Evolutionary conservation across 1,284 basidiomycete genomes (phyloP).

Genomic region (Lentinula novae-zelandiae): DNA sequence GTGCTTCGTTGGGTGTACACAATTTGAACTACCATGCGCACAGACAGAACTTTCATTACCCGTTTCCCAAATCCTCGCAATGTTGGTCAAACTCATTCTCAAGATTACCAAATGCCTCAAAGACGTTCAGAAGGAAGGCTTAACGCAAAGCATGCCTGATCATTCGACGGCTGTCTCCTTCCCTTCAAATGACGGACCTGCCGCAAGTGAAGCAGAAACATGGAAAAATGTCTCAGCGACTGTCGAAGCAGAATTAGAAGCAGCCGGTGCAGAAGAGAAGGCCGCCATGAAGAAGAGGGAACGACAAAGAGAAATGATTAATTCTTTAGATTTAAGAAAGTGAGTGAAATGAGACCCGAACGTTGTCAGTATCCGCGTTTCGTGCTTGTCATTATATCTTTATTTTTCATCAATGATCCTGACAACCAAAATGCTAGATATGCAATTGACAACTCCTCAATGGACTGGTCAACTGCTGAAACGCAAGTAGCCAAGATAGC

Average conservation of each 20-base stretch:
- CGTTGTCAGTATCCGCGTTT: slow-evolving; percentile 9
- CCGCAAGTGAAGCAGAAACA: slow-evolving; percentile 18
- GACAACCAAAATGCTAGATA: slow-evolving; percentile 46
- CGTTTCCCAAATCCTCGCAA: slow-evolving; percentile 83
- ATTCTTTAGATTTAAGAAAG: slow-evolving; percentile 82
- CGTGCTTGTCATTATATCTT: slow-evolving; percentile 2
- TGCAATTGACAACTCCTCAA: slow-evolving; percentile 67
- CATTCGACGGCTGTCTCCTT: slow-evolving; percentile 6
- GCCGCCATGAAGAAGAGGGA: slow-evolving; percentile 49
- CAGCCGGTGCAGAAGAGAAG: slow-evolving; percentile 56
- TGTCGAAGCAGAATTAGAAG: slow-evolving; percentile 65
- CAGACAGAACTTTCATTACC: slow-evolving; percentile 80
- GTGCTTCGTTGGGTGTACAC: not conserved
- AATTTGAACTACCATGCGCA: not conserved
- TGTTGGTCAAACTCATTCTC: slow-evolving; percentile 90
- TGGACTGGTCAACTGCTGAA: slow-evolving; percentile 76
- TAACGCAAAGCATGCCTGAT: slow-evolving; percentile 51
- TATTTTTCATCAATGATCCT: slow-evolving; percentile 9
- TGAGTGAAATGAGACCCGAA: slow-evolving; percentile 39
- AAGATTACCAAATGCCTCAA: slow-evolving; percentile 80
- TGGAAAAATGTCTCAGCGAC: slow-evolving; percentile 53
- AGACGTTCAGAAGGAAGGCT: slow-evolving; percentile 78
- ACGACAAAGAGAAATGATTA: slow-evolving; percentile 82
- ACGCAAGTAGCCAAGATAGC: slow-evolving; percentile 51
- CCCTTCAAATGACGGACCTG: not conserved